Conservation (phyloP, 345 rosid genomes). For the Moricandia moricandioides region DNA sequence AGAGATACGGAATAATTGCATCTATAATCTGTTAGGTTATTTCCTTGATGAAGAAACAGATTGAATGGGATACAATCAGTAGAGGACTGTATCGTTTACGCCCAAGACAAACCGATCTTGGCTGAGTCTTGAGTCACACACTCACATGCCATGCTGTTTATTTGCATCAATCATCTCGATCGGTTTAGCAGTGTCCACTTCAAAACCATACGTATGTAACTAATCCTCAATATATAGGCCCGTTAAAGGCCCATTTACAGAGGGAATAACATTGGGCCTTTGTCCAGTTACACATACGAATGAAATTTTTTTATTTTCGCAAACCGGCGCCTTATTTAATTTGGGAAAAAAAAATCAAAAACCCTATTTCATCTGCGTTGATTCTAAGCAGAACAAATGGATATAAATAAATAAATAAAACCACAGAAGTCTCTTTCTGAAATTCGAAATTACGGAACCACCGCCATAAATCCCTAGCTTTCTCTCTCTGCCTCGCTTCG, state of each 20-base stretch:
- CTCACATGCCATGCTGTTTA: background rate
- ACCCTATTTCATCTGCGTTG: background rate
- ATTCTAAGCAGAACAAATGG: background rate
- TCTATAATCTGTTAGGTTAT: too few species aligned
- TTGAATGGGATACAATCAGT: background rate
- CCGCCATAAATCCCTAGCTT: conserved; percentile 34
- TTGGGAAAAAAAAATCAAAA: background rate
- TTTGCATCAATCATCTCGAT: background rate
- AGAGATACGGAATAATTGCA: too few species aligned
- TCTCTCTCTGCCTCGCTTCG: background rate
- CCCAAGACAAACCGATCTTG: background rate
- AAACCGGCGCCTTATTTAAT: background rate
- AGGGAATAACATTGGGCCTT: background rate
- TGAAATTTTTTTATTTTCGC: background rate
- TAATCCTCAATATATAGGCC: background rate
- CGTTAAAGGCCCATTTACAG: background rate
- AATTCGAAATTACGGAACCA: conserved; percentile 41
- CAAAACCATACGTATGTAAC: background rate
- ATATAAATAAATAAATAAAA: background rate
- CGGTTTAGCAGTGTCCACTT: background rate
- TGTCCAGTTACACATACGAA: too few species aligned
- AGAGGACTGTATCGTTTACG: too few species aligned
- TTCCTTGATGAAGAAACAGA: background rate
- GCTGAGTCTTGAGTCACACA: background rate
- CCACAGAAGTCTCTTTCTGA: background rate